Percentiles rank a stretch among this genome's conserved stretches.
Conservation (phyloP, 23 red algal genomes). For the Agarophyton chilense region DNA sequence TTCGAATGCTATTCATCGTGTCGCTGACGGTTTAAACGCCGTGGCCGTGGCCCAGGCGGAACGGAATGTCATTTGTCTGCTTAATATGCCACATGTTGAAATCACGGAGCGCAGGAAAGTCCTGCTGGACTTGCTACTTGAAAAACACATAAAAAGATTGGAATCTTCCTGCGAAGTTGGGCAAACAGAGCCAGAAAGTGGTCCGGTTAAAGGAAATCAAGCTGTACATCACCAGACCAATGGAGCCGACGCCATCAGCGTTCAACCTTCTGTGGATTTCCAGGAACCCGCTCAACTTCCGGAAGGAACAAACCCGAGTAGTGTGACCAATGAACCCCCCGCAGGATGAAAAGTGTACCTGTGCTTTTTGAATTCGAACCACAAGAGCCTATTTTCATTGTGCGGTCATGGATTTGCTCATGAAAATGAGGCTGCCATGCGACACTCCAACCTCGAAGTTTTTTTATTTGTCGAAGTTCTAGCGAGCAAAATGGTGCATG, state of each 20-base stretch:
- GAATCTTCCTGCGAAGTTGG: neutral
- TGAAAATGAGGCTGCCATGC: neutral
- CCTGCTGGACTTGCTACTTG: constrained; percentile 20
- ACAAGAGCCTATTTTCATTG: neutral
- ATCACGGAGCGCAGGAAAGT: neutral
- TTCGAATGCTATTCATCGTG: neutral
- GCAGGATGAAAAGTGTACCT: neutral
- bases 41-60: constrained; percentile 42
- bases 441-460: neutral
- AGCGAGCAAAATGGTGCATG: no score
- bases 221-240: neutral
- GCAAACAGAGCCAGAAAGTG: neutral
- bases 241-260: neutral
- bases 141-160: constrained; percentile 26
- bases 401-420: neutral
- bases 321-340: constrained; percentile 2
- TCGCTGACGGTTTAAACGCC: constrained; percentile 27
- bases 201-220: neutral
- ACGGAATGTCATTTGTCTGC: constrained; percentile 40
- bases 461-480: no score
- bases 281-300: neutral
- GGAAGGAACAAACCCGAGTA: neutral
- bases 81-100: constrained; percentile 38
- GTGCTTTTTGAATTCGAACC: neutral
- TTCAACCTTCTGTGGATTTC: neutral